Evolutionary conservation across 257 asterid genomes (phyloP).

Genomic region (Primulina eburnea): DNA sequence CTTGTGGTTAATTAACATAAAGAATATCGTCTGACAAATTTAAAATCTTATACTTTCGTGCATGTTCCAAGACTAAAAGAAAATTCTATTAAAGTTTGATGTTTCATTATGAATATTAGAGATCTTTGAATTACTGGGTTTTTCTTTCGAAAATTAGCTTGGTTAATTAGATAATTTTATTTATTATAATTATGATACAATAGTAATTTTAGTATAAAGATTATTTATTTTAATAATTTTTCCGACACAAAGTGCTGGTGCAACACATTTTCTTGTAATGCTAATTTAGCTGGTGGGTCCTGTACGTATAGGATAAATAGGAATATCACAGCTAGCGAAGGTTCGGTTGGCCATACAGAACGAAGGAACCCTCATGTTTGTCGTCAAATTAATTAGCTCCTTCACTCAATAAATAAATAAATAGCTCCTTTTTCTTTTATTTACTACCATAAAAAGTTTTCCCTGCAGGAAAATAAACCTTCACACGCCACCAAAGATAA

Average conservation of each 20-base stretch:
- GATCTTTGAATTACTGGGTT: background rate
- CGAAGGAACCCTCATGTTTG: slow-evolving; percentile 19
- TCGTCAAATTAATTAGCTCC: background rate
- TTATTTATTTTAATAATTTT: no score
- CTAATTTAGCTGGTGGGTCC: slow-evolving; percentile 28
- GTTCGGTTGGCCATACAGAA: slow-evolving; percentile 32
- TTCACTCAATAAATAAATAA: no score
- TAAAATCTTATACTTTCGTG: background rate
- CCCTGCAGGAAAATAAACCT: no score
- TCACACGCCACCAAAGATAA: no score
- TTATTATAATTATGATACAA: no score
- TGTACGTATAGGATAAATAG: slow-evolving; percentile 31
- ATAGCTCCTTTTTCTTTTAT: background rate
- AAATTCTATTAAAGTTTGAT: no score
- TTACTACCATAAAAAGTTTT: no score
- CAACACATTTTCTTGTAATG: slow-evolving; percentile 17
- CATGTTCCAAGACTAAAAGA: no score
- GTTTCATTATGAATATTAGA: no score
- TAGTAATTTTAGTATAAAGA: no score
- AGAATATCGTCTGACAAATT: background rate
- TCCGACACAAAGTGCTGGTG: slow-evolving; percentile 16
- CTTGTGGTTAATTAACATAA: background rate
- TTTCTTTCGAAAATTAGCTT: background rate
- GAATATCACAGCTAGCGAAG: slow-evolving; percentile 22
- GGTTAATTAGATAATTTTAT: no score